A percentile compares a stretch with the other conserved stretches of the same genome.
Conservation (phyloP, 164 flowering plant species). For the Liquidambar formosana region DNA sequence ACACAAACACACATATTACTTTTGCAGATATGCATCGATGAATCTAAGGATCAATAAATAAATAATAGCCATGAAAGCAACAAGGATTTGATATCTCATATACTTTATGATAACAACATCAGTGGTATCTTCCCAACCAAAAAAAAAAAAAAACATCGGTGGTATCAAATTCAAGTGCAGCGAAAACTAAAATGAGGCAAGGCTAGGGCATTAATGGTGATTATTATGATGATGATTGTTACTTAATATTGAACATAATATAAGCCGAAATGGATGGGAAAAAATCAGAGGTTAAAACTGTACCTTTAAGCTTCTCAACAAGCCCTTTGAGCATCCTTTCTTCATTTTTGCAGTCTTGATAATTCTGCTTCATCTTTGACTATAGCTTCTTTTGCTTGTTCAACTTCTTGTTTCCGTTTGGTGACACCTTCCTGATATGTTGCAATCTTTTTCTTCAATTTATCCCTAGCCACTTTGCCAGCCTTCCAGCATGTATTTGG, state of each 20-base stretch:
- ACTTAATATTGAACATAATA: not conserved
- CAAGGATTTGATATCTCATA: too few relatives aligned
- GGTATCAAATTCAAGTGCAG: too few relatives aligned
- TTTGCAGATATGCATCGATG: too few relatives aligned
- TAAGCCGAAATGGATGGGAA: not conserved
- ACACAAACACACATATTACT: too few relatives aligned
- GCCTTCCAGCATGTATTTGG: conserved; percentile 96
- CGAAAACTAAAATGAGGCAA: too few relatives aligned
- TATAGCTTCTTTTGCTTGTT: conserved; percentile 57
- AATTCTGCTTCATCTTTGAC: conserved; percentile 81
- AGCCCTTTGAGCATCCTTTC: conserved; percentile 75
- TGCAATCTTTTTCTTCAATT: conserved; percentile 81
- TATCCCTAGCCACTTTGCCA: conserved; percentile 89
- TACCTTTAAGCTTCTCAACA: conserved; percentile 87
- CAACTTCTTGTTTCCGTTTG: conserved; percentile 58
- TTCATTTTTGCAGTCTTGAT: conserved; percentile 66
- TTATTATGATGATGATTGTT: not conserved
- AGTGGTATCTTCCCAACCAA: too few relatives aligned
- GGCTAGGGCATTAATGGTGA: not conserved
- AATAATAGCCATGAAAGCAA: too few relatives aligned
- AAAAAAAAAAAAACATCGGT: too few relatives aligned
- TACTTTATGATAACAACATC: too few relatives aligned
- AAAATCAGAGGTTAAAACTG: not conserved
- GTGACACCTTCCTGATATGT: conserved; percentile 71
- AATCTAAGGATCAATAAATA: too few relatives aligned